Conservation (phyloP, 306 rosid species). For the Trichosanthes truncata region DNA sequence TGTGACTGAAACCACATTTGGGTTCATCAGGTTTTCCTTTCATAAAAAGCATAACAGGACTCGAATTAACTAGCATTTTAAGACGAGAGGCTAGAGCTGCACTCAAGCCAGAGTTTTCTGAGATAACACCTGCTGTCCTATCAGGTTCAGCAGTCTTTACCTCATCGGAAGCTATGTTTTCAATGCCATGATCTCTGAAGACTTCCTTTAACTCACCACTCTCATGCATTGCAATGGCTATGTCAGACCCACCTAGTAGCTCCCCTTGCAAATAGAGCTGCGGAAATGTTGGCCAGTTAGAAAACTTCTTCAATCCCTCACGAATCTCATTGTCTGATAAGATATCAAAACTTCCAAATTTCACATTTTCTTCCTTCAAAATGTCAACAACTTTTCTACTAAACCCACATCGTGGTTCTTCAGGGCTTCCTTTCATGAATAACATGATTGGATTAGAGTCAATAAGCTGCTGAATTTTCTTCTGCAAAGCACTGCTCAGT, state of each 20-base stretch:
- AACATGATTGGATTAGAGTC: slow-evolving; percentile 54
- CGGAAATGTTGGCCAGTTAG: slow-evolving; percentile 94
- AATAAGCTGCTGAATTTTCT: slow-evolving; percentile 46
- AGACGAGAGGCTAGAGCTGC: slow-evolving; percentile 44
- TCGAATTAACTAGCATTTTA: slow-evolving; percentile 51
- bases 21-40: slow-evolving; percentile 88
- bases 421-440: slow-evolving; percentile 89
- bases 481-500: slow-evolving; percentile 29
- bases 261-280: slow-evolving; percentile 93
- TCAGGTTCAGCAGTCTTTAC: slow-evolving; percentile 33
- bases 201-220: slow-evolving; percentile 69
- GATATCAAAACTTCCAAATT: slow-evolving; percentile 78
- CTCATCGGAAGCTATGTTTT: slow-evolving; percentile 19
- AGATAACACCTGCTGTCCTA: slow-evolving; percentile 44
- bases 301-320: slow-evolving; percentile 71
- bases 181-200: slow-evolving; percentile 69
- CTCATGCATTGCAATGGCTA: slow-evolving; percentile 79
- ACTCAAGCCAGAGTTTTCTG: slow-evolving; percentile 54
- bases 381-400: slow-evolving; percentile 68
- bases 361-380: slow-evolving; percentile 67
- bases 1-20: slow-evolving; percentile 87
- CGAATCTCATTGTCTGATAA: slow-evolving; percentile 63
- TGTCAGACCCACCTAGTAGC: slow-evolving; percentile 92
- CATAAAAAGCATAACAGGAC: slow-evolving; percentile 72
- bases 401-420: slow-evolving; percentile 78